Evolutionary conservation across 2,329 filamentous ascomycete species (phyloP), one percentile per base, ranked within the genome.

Genomic region (Alternaria sp.): DNA sequence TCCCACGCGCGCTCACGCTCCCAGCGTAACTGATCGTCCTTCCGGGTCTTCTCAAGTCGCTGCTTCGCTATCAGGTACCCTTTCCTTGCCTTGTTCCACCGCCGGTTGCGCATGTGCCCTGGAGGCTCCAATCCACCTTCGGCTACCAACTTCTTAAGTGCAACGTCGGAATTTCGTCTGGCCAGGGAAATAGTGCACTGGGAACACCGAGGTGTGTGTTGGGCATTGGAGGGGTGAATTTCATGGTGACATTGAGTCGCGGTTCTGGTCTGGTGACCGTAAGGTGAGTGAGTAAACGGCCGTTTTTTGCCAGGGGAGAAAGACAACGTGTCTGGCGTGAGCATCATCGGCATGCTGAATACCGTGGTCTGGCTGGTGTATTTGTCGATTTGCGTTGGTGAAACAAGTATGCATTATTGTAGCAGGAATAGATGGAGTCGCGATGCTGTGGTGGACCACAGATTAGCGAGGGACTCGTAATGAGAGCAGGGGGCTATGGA

Each of bases 1-100:
- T 70, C 65, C 70, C 71, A 72, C 23, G 54, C 51, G 13, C 62
- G 58, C 51, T 71, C 66, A 17, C 63, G 58, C 50, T 71, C 66
- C 61, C 61, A 62, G n/a, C 65, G 67, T 37, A 68, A 41, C 37
- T 68, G 66, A 8, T 64, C 62, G 14, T 46, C 55, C n/a, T 40
- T 62, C 24, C 61, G 56, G 9, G 46, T 49, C 28, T 48, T 63
- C 31, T 63, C 51, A 11, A 69, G 51, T 29, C 56, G 57, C 31
- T 61, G 46, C 26, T 55, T 58, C 34, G 62, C 67, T 7, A 62
- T 51, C 8, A 61, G 34, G 31, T 68, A 63, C 23, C 37, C 54
- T 13, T 70, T 61, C n/a, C 62, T 65, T 34, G 67, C 70, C 8
- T 51, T 53, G 33, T 65, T 66, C 69, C 70, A 72, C 5, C 40